Base-by-base conservation (phyloP, 2,329 filamentous ascomycete species). In the Colletotrichum noveboracense region DNA sequence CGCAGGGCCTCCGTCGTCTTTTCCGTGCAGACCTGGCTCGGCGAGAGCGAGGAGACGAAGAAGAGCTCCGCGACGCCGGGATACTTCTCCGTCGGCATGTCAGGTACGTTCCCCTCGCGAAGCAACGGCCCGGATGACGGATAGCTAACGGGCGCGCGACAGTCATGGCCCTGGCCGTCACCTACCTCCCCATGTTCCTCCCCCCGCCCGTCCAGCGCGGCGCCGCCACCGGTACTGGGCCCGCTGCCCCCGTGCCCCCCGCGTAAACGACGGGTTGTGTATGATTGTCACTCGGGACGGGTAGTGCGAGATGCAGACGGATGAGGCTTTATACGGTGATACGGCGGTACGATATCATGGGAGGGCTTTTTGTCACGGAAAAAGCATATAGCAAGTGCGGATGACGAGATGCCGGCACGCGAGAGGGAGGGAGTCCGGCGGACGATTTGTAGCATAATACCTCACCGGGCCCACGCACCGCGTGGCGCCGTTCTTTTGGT, bases 11-110 rank as follows among this genome's bases (percentile, higher is more conserved):
- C 94, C 55, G 92, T 96, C 38, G 89, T 95, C 76, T 93, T 95
- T 84, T 91, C 93, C 78, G 84, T 95, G 70, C 93, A 96, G 87
- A 92, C 88, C 83, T 96, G 94, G 94, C 89, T 96, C 64, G 92
- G 93, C 78, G 94, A 96, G 89, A 93, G 93, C 80, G 89, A 92
- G 80, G 92, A 93, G 75, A 84, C 91, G 73, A 90, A 88, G 85
- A 93, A 91, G 83, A 93, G 86, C 75, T 86, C 91, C 30, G 86
- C 89, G 61, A 96, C 95, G 7, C 95, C 96, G 3, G 86, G 88
- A 18, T 88, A 89, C 80, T 93, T 97, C 85, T 93, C 92, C 71
- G 92, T 97, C 71, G 90, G 93, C 84, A 97, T 97, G 94, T 92
- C 94, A 24, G 81, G 94, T 95, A 88, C 80, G 93, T 90, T 28